Percentiles rank a stretch among this genome's conserved stretches.
These are phyloP conservation scores for Tilletia caries DNA, from an alignment of 1,284 basidiomycete species.

Conservation along the genomic window DNA sequence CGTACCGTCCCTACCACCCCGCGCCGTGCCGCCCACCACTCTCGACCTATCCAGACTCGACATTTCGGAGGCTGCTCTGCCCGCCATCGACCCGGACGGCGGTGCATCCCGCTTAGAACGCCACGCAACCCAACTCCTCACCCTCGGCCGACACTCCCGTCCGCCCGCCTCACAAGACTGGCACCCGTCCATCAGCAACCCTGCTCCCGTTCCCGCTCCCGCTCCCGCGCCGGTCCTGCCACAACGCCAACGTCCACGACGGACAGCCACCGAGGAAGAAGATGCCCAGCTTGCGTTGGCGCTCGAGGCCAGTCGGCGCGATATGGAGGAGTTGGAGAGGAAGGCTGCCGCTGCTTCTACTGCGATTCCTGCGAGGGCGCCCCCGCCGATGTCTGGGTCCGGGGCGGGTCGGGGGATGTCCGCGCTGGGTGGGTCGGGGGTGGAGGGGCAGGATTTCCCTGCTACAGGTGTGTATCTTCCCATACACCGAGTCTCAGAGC, in stretches of 20 bases:
- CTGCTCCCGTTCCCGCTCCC: too few relatives aligned
- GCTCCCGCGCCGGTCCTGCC: too few relatives aligned
- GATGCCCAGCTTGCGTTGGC: neutral
- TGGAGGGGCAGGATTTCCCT: too few relatives aligned
- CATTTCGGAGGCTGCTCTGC: neutral
- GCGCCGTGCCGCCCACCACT: neutral
- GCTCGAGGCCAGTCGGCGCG: neutral
- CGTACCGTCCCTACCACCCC: neutral
- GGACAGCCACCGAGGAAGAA: constrained; percentile 4
- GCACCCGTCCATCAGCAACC: too few relatives aligned
- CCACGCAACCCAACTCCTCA: neutral
- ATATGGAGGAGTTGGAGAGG: neutral
- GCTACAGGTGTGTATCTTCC: neutral
- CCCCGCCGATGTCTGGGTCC: neutral
- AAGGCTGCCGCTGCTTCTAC: neutral
- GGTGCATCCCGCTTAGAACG: neutral
- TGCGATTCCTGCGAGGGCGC: neutral
- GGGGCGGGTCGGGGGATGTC: too few relatives aligned
- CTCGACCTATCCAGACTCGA: neutral
- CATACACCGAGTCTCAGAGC: too few relatives aligned
- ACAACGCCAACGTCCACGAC: neutral
- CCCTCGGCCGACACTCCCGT: neutral
- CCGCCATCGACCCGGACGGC: neutral
- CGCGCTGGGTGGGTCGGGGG: too few relatives aligned
- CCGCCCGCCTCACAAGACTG: neutral